Base-by-base conservation (phyloP, 2,329 filamentous ascomycete species). In the Xenosphaeropsis pyriputrescens region DNA sequence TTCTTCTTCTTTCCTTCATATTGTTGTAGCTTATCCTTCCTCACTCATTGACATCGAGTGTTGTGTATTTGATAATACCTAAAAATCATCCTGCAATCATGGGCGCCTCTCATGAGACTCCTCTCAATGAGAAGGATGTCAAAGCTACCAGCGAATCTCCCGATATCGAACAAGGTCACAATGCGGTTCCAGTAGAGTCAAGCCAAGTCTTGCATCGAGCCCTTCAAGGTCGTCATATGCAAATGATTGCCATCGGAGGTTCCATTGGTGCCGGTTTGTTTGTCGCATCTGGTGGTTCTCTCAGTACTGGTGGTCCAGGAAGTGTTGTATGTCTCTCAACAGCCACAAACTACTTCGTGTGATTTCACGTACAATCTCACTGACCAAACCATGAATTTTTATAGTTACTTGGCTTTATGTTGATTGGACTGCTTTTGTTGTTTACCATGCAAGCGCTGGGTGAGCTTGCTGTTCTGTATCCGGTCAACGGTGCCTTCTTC, bases 401-500 rank as follows among this genome's bases (percentile, higher is more conserved):
- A 32, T 26, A 26, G 30, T 62, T 83, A 30, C 65, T 83, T 44
- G 75, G 72, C 36, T 82, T 78, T 52, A 49, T 71, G 41, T 75
- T 79, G 44, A 66, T 85, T 52, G 36, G 37, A 12, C 19, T n/a
- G 11, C 22, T 36, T 14, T 18, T 36, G n/a, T 36, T 36, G 13
- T 41, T 37, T 17, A 41, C 38, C 58, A 85, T 85, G 76, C 64
- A 67, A 35, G 35, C 42, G 9, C 32, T 44, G 2, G 86, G 86
- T 45, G 86, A 95, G 58, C 72, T 95, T 57, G 83, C 85, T 17
- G 85, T 93, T 22, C 63, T 85, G 13, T 93, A 86, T 49, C 86
- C 86, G 3, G 79, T 94, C 19, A 82, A 85, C 14, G 88, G 86
- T 40, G 89, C 85, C 9, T 94, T 94, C 53, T 82, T 84, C 2